Evolutionary conservation across 2,329 filamentous ascomycete genomes (phyloP).

Genomic region (Diaporthe sp.): DNA sequence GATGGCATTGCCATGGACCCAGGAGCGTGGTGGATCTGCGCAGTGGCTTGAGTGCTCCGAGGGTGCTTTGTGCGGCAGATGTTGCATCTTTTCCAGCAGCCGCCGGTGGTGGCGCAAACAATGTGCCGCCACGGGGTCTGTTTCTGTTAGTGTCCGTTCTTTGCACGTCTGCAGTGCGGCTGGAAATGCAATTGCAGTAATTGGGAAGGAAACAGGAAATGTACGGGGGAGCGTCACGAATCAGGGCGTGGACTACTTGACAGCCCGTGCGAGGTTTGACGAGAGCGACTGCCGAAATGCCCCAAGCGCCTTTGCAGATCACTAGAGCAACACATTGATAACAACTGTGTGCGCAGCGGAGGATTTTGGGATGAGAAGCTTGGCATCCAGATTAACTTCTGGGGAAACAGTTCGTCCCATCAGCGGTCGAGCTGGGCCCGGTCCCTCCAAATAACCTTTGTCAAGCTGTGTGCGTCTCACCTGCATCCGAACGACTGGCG

Average conservation of each 20-base stretch:
- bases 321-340: neutral
- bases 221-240: neutral
- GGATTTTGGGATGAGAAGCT: slow-evolving; percentile 17
- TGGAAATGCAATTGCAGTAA: neutral
- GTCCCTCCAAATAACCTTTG: slow-evolving; percentile 34
- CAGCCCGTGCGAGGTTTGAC: neutral
- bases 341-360: neutral
- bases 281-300: slow-evolving; percentile 5
- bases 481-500: slow-evolving; percentile 17
- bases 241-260: neutral
- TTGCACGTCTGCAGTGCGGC: neutral
- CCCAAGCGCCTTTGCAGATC: slow-evolving; percentile 4
- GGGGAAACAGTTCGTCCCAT: slow-evolving; percentile 34
- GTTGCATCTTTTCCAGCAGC: neutral
- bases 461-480: neutral
- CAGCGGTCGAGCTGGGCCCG: neutral
- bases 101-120: neutral
- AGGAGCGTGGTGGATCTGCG: neutral
- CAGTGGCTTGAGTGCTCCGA: neutral
- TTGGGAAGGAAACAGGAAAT: neutral
- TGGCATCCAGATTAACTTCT: slow-evolving; percentile 38
- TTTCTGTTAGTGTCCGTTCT: neutral
- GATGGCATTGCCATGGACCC: neutral
- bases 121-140: neutral
- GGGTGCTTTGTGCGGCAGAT: neutral